Percentiles rank a stretch among this genome's conserved stretches.
Evolutionary conservation across 2,329 filamentous ascomycete genomes (phyloP).

Genomic region (Stachybotrys elegans): DNA sequence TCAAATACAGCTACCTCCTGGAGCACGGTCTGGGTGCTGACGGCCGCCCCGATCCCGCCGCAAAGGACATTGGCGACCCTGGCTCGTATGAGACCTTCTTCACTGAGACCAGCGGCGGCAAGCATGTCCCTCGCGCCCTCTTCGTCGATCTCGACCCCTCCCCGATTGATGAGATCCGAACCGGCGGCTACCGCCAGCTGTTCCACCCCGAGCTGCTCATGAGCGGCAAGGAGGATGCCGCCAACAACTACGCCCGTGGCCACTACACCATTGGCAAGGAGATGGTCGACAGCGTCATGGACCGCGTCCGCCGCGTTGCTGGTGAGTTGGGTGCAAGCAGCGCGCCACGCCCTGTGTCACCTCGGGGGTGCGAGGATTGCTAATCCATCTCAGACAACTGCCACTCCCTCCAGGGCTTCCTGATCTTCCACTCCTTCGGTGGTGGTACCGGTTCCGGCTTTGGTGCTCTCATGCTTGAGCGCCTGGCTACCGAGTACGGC

Average conservation of each 20-base stretch:
- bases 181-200: constrained; percentile 60
- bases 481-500: constrained; percentile 67
- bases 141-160: constrained; percentile 70
- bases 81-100: constrained; percentile 71
- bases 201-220: constrained; percentile 70
- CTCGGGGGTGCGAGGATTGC: not conserved
- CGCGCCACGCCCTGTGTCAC: not conserved
- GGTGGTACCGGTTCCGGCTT: constrained; percentile 70
- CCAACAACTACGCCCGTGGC: constrained; percentile 73
- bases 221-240: constrained; percentile 71
- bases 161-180: constrained; percentile 70
- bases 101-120: constrained; percentile 65
- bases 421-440: constrained; percentile 72
- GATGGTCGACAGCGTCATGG: constrained; percentile 66
- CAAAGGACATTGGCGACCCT: constrained; percentile 52
- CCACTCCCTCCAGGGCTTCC: constrained; percentile 66
- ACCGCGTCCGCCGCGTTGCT: constrained; percentile 64
- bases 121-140: constrained; percentile 68
- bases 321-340: constrained; percentile 40
- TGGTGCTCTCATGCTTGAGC: constrained; percentile 66
- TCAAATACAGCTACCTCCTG: constrained; percentile 65
- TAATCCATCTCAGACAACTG: constrained; percentile 55
- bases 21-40: constrained; percentile 66
- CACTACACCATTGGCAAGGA: constrained; percentile 76
- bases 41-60: constrained; percentile 58